phyloP scores from a whole-genome alignment of 2,329 filamentous ascomycete genomes.

The Teratosphaeria destructans region DNA sequence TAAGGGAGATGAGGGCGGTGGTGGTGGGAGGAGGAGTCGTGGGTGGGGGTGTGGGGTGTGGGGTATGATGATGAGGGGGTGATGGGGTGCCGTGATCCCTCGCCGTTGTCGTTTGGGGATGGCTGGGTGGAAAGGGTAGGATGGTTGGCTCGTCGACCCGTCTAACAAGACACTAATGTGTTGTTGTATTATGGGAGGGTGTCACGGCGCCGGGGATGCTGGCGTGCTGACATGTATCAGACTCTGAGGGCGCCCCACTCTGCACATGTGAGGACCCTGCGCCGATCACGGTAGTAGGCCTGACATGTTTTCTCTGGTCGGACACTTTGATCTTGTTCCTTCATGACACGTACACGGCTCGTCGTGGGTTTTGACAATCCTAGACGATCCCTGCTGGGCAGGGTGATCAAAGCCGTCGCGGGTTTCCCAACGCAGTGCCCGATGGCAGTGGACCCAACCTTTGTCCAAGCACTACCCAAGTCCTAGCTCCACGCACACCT shows the following conservation, averaged over 20 bases:
- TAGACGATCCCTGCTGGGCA: no score
- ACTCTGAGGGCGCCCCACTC: background rate
- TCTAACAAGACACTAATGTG: no score
- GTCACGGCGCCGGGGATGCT: background rate
- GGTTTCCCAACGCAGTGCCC: no score
- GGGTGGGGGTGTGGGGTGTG: conserved; percentile 9
- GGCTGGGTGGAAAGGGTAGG: conserved; percentile 2
- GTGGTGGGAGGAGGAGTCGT: conserved; percentile 24
- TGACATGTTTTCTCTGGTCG: background rate
- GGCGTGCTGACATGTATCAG: background rate
- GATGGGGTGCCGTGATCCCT: background rate
- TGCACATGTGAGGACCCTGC: background rate
- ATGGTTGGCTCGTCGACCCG: no score
- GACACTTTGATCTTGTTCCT: no score
- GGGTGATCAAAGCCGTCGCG: no score
- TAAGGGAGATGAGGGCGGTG: conserved; percentile 31
- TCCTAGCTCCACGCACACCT: conserved; percentile 66
- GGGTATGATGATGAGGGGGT: no score
- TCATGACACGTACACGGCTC: background rate
- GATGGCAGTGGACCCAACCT: conserved; percentile 11
- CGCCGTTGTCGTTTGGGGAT: conserved; percentile 6
- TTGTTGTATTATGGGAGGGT: no score
- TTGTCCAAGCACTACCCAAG: conserved; percentile 31
- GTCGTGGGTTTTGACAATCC: background rate
- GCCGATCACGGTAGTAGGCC: background rate